Conservation (phyloP, 441 rosid species). For the Gossypium schwendimanii region DNA sequence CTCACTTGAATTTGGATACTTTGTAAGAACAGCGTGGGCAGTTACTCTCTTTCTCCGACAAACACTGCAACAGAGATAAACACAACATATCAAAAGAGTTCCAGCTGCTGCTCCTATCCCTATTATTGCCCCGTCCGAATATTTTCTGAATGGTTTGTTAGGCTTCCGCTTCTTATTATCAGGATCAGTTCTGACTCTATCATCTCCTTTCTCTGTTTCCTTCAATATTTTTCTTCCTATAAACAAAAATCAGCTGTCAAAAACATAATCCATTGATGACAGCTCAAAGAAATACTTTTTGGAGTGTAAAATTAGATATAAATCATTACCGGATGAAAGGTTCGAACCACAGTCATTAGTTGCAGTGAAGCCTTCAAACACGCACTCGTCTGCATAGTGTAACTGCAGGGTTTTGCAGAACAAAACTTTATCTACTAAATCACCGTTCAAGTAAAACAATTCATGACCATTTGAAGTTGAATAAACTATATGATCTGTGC, state of each 20-base stretch:
- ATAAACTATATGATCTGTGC: constrained; percentile 42
- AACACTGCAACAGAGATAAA: not conserved
- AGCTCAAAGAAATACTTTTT: not conserved
- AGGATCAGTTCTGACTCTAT: not conserved
- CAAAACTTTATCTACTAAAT: constrained; percentile 33
- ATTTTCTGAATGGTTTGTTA: not conserved
- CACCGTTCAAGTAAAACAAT: constrained; percentile 54
- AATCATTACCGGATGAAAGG: constrained; percentile 40
- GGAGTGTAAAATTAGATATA: not conserved
- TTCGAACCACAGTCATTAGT: constrained; percentile 30
- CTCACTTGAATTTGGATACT: not conserved
- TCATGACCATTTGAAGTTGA: constrained; percentile 31
- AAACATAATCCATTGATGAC: constrained; percentile 11
- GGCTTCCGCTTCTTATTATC: not conserved
- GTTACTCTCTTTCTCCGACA: not conserved
- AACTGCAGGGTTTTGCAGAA: constrained; percentile 54
- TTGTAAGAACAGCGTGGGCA: not conserved
- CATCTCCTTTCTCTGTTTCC: not conserved
- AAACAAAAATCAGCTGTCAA: constrained; percentile 26
- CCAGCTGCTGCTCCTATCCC: not conserved
- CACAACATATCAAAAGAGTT: not conserved
- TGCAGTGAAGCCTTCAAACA: constrained; percentile 25
- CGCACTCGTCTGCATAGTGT: constrained; percentile 43
- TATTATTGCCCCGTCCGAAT: not conserved
- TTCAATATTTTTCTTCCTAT: constrained; percentile 18